phyloP scores from a whole-genome alignment of 1,284 basidiomycete species.

The Trichosporon coremiiforme region DNA sequence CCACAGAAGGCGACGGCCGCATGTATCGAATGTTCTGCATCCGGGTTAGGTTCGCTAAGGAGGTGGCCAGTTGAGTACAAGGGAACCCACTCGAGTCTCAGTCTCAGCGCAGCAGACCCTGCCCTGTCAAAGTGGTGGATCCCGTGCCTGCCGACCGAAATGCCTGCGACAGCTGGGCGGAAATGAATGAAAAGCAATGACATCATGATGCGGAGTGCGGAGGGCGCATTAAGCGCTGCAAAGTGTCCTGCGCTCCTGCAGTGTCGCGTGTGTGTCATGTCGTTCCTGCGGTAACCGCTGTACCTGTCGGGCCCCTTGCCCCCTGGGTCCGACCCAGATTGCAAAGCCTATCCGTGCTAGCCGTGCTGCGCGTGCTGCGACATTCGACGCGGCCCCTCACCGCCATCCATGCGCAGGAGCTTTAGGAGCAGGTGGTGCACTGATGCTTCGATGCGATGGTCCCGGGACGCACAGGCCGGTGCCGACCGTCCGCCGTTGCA shows the following conservation, averaged over 20 bases:
- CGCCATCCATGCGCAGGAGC: not conserved
- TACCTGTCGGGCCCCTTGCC: not conserved
- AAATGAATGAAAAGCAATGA: not conserved
- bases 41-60: not conserved
- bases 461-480: not conserved
- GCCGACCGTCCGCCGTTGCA: too few species aligned
- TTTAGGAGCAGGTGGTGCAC: not conserved
- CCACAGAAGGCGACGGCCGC: not conserved
- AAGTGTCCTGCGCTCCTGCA: not conserved
- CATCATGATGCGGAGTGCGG: slow-evolving; percentile 13
- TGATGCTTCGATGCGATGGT: not conserved
- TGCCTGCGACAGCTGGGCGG: not conserved
- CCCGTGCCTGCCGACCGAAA: not conserved
- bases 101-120: not conserved
- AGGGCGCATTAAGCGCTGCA: not conserved
- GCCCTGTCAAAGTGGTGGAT: not conserved
- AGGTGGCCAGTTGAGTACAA: too few species aligned
- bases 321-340: not conserved
- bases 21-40: not conserved
- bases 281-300: not conserved
- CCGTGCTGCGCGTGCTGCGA: not conserved
- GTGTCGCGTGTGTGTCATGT: not conserved
- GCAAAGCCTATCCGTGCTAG: not conserved
- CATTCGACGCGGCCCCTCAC: too few species aligned
- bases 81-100: not conserved